These are phyloP conservation scores for Hyaloscypha finlandica DNA, from an alignment of 495 filamentous ascomycete genomes.

Conservation along the genomic window DNA sequence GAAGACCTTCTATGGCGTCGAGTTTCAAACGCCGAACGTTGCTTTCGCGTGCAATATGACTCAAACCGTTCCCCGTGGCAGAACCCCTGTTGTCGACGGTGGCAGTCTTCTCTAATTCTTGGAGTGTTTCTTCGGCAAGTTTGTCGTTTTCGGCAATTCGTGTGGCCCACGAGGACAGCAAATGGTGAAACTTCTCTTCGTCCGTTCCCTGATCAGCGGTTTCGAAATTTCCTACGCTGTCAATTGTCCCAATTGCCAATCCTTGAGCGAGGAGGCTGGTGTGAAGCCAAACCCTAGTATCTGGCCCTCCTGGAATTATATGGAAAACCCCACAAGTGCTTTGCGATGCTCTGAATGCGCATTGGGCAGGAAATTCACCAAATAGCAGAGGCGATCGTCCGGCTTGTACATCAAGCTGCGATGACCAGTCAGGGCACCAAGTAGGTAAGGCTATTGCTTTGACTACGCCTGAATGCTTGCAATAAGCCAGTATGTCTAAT, in stretches of 20 bases:
- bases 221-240: background rate
- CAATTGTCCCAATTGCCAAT: background rate
- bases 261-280: background rate
- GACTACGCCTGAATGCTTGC: background rate
- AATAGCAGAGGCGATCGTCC: background rate
- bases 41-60: background rate
- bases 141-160: background rate
- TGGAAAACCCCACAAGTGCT: background rate
- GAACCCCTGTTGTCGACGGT: background rate
- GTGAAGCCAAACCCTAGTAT: background rate
- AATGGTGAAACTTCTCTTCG: background rate
- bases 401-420: background rate
- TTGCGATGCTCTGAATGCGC: background rate
- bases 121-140: background rate
- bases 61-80: background rate
- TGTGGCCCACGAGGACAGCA: background rate
- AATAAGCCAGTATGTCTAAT: conserved; percentile 1
- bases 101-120: conserved; percentile 2
- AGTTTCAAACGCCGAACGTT: background rate
- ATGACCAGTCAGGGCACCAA: conserved; percentile 5
- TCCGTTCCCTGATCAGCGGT: background rate
- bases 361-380: background rate
- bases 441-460: background rate
- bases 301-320: background rate
- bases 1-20: background rate